phyloP scores from a whole-genome alignment of 352 stramenopile species.

The Blastocystis sp. region DNA sequence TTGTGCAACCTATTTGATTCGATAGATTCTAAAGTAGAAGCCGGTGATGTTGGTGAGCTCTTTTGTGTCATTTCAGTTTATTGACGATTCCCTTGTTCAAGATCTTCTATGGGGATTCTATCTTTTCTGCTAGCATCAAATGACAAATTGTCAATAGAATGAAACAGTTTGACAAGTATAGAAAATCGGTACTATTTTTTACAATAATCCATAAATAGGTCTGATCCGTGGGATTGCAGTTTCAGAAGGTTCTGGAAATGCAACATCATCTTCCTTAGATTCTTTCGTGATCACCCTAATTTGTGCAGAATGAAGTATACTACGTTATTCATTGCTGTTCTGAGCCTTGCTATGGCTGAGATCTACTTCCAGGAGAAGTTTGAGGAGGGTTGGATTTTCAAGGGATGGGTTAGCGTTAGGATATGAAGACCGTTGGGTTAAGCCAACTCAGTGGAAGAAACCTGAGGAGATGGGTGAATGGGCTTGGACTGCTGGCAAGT shows the following conservation, averaged over 20 bases:
- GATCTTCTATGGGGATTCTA: too few relatives aligned
- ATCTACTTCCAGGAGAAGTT: slow-evolving; percentile 87
- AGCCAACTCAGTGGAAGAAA: slow-evolving; percentile 86
- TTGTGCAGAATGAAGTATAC: slow-evolving; percentile 24
- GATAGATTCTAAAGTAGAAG: too few relatives aligned
- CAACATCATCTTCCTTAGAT: slow-evolving; percentile 19
- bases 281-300: background rate
- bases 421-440: slow-evolving; percentile 73
- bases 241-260: background rate
- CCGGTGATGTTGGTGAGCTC: too few relatives aligned
- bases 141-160: too few relatives aligned
- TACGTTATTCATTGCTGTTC: slow-evolving; percentile 56
- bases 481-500: slow-evolving; percentile 82
- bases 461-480: slow-evolving; percentile 79
- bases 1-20: too few relatives aligned
- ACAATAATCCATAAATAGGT: too few relatives aligned
- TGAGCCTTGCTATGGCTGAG: slow-evolving; percentile 68
- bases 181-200: too few relatives aligned
- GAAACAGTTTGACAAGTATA: too few relatives aligned
- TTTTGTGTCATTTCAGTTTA: too few relatives aligned
- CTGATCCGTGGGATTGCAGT: too few relatives aligned
- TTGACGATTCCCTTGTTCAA: too few relatives aligned
- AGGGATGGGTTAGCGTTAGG: slow-evolving; percentile 67
- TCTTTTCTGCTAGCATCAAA: too few relatives aligned
- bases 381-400: slow-evolving; percentile 75